Evolutionary conservation across 2,329 filamentous ascomycete genomes (phyloP), one percentile per base, ranked within the genome.

Genomic region (Cercospora zeina): DNA sequence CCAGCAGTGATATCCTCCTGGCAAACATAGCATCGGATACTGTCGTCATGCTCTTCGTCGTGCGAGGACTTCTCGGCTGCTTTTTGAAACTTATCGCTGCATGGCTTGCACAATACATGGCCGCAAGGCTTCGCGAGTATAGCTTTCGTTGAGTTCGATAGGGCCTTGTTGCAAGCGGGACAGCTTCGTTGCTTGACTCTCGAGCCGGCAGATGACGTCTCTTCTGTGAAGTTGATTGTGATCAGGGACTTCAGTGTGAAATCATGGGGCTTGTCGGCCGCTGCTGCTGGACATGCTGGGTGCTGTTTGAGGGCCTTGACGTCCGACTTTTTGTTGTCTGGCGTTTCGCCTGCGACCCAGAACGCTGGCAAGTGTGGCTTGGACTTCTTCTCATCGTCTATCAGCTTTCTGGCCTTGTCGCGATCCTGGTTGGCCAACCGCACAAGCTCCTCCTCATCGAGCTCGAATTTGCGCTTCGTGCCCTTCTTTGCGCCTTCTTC

Each of bases 281-380:
- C 79, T 0, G 91, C 91, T 0, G 87, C 89, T 0, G 93, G 93
- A 59, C 67, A 97, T 2, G 89, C 80, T 0, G 92, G 91, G 4
- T 82, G 80, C 16, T 34, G 84, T 77, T 4, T 83, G 78, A 69
- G 86, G 80, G 55, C 86, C 77, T 3, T 82, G 77, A 69, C 85
- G 80, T 58, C 87, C 34, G 39, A 39, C 30, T 64, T 68, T 54
- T 65, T 62, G 42, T 82, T 83, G 61, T 77, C 73, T 0, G 92
- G 91, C 0, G 90, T 96, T 60, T 93, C 84, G 0, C 89, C 90
- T 0, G 92, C 93, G 1, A 93, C 89, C 95, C 93, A 97, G 78
- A 97, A 97, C 0, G 91, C 96, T 0, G 91, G 90, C 0, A 96
- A 63, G 93, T 83, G 50, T 85, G 85, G 65, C 81, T 87, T 72